Conservation (phyloP, 768 basidiomycete genomes). For the Tylopilus rubrobrunneus region DNA sequence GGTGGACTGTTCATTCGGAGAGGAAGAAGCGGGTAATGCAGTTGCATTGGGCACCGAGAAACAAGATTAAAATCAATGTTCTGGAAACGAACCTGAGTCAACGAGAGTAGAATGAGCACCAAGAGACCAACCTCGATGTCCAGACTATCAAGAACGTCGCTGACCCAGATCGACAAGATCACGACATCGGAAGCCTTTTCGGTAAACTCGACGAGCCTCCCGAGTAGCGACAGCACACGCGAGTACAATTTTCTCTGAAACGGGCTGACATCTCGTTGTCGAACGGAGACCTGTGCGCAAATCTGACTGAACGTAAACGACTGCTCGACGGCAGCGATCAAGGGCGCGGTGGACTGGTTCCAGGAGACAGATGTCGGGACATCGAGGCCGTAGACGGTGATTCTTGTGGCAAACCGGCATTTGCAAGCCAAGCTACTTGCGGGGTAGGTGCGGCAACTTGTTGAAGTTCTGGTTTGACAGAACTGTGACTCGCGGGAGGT, state of each 20-base stretch:
- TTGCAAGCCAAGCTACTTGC: constrained; percentile 51
- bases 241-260: constrained; percentile 48
- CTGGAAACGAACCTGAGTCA: constrained; percentile 9
- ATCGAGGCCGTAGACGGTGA: constrained; percentile 57
- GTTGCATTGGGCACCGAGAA: constrained; percentile 11
- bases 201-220: constrained; percentile 45
- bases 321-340: constrained; percentile 55
- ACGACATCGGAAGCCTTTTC: constrained; percentile 27
- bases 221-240: constrained; percentile 49
- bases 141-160: constrained; percentile 47
- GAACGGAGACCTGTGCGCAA: constrained; percentile 39
- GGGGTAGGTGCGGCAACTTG: constrained; percentile 41
- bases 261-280: constrained; percentile 29
- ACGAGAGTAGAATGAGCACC: background rate
- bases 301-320: constrained; percentile 43
- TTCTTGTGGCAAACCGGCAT: constrained; percentile 42
- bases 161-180: constrained; percentile 54
- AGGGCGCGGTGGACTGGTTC: constrained; percentile 44
- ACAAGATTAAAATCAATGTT: constrained; percentile 58
- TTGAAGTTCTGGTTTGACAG: constrained; percentile 34
- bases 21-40: background rate
- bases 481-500: constrained; percentile 71
- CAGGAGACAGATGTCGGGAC: constrained; percentile 27
- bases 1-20: background rate
- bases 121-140: constrained; percentile 47